Evolutionary conservation across 768 basidiomycete genomes (phyloP).

Genomic region (Postia placenta): DNA sequence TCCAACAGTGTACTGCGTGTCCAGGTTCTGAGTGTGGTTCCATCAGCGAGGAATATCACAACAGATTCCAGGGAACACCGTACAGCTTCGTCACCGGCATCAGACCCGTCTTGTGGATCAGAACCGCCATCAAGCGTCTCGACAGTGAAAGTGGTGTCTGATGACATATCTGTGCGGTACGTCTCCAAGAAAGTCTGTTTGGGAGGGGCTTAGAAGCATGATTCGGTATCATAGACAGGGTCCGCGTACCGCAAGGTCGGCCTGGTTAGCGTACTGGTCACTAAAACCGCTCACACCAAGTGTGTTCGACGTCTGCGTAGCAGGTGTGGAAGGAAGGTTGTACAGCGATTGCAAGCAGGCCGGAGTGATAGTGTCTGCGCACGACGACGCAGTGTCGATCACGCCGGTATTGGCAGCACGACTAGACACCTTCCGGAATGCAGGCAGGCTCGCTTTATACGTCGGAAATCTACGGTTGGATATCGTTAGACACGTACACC

Average conservation of each 20-base stretch:
- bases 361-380: slow-evolving; percentile 21
- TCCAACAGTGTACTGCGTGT: slow-evolving; percentile 29
- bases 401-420: background rate
- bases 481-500: background rate
- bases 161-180: slow-evolving; percentile 11
- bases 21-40: slow-evolving; percentile 20
- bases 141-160: slow-evolving; percentile 12
- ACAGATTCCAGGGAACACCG: slow-evolving; percentile 5
- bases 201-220: slow-evolving; percentile 17
- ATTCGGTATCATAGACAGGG: slow-evolving; percentile 11
- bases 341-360: slow-evolving; percentile 29
- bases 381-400: background rate
- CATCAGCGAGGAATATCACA: slow-evolving; percentile 15
- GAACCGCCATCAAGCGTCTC: slow-evolving; percentile 45
- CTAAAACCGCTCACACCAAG: slow-evolving; percentile 28
- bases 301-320: slow-evolving; percentile 17
- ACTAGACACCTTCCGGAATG: background rate
- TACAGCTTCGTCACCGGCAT: slow-evolving; percentile 1
- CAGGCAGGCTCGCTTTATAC: background rate
- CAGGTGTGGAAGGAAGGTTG: slow-evolving; percentile 27
- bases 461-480: background rate
- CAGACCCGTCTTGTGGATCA: slow-evolving; percentile 30
- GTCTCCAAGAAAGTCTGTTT: slow-evolving; percentile 38
- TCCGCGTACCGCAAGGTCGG: slow-evolving; percentile 31
- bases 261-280: slow-evolving; percentile 23